Base-by-base conservation (phyloP, 768 basidiomycete species). In the Mrakia gelida region DNA sequence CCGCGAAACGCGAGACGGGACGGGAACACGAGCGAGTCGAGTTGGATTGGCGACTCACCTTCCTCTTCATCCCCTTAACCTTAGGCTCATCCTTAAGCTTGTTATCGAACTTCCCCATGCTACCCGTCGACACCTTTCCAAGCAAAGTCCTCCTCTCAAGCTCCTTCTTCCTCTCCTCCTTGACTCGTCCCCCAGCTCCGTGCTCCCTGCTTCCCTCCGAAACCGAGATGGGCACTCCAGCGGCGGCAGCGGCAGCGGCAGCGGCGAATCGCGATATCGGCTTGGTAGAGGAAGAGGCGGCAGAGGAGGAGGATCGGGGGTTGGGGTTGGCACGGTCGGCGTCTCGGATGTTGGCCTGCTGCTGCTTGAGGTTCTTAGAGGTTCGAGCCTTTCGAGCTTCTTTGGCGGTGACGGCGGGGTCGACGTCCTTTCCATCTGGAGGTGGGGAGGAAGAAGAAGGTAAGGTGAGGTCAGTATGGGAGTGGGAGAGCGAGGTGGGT, bases 51-150 rank as follows among this genome's bases (percentile, higher is more conserved):
- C n/a, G 0, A 82, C 86, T 62, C 80, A 93, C 94, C 91, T 98
- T 98, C 81, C 97, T 90, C 86, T 98, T 98, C 68, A 95, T 86
- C 9, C 95, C 94, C 81, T 85, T 85, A 63, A 90, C 83, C 84
- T 93, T 95, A 84, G 92, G 92, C 85, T 99, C 97, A 18, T 95
- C 95, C 73, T 95, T 92, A 30, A 98, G 88, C 82, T 88, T 90
- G 80, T 89, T 91, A 84, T 98, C 96, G 81, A 97, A 99, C 81
- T 85, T 84, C 80, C 97, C 97, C 91, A 99, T 91, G 81, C 93
- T 95, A 0, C 95, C 97, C 0, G 97, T 99, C 79, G 94, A 94
- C 41, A 87, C 86, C 78, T 92, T 89, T 1, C 92, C 90, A 16
- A 90, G 88, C 11, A 92, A 89, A 34, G 97, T 86, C 1, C 91